These are phyloP conservation scores for Schizophyllum commune DNA, from an alignment of 1,284 basidiomycete species.

Conservation along the genomic window DNA sequence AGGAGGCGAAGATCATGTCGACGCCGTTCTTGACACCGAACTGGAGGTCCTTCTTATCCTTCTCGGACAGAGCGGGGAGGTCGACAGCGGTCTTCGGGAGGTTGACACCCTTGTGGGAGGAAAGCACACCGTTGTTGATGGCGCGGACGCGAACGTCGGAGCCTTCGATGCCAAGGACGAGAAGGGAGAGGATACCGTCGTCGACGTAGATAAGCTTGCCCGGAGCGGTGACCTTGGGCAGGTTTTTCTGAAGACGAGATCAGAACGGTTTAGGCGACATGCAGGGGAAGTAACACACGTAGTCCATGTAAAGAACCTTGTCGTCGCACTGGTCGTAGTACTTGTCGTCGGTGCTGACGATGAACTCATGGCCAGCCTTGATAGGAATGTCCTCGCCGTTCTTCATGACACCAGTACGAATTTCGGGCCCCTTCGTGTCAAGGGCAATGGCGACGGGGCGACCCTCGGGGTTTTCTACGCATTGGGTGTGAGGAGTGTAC, in stretches of 20 bases:
- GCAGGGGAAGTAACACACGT: slow-evolving; percentile 43
- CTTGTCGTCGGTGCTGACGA: slow-evolving; percentile 79
- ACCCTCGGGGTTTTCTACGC: slow-evolving; percentile 53
- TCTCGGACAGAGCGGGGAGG: slow-evolving; percentile 94
- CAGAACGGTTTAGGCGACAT: slow-evolving; percentile 9
- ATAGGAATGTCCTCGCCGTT: slow-evolving; percentile 82
- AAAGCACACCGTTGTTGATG: slow-evolving; percentile 89
- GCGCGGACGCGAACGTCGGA: slow-evolving; percentile 80
- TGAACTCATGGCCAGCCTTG: slow-evolving; percentile 91
- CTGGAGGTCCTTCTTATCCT: slow-evolving; percentile 92
- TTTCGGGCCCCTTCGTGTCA: slow-evolving; percentile 99
- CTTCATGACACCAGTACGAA: slow-evolving; percentile 93
- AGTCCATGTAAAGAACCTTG: slow-evolving; percentile 87
- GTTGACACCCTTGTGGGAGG: slow-evolving; percentile 98
- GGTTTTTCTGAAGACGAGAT: slow-evolving; percentile 56
- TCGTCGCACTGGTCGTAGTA: slow-evolving; percentile 78
- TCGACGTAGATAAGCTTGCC: slow-evolving; percentile 98
- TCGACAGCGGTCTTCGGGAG: slow-evolving; percentile 98
- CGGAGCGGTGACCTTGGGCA: slow-evolving; percentile 91
- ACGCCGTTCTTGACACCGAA: slow-evolving; percentile 98
- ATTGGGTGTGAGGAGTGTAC: background rate
- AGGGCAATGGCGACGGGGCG: slow-evolving; percentile 97
- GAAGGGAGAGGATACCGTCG: slow-evolving; percentile 92
- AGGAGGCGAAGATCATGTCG: slow-evolving; percentile 98
- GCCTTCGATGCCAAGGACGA: slow-evolving; percentile 84